These are phyloP conservation scores for Cystobasidiaceae sp. DNA, from an alignment of 1,284 basidiomycete genomes.

Conservation along the genomic window DNA sequence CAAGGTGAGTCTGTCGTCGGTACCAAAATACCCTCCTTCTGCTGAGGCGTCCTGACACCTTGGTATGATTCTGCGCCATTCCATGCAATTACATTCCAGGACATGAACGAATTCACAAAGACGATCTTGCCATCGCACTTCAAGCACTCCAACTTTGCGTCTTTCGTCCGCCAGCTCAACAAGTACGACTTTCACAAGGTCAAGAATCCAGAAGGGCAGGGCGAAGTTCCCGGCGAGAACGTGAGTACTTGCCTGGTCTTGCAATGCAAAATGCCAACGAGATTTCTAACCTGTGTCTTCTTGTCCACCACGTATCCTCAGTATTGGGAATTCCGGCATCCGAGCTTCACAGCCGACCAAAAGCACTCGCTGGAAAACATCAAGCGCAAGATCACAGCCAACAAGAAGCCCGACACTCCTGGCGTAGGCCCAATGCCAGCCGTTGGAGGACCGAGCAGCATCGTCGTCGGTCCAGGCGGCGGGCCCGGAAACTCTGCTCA, in stretches of 20 bases:
- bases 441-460: not conserved
- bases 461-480: not conserved
- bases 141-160: slow-evolving; percentile 88
- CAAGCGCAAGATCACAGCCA: slow-evolving; percentile 68
- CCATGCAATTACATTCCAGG: slow-evolving; percentile 50
- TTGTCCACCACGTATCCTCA: slow-evolving; percentile 49
- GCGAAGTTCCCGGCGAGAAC: slow-evolving; percentile 70
- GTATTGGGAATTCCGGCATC: slow-evolving; percentile 95
- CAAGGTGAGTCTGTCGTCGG: slow-evolving; percentile 57
- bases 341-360: slow-evolving; percentile 82
- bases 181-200: slow-evolving; percentile 99
- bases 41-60: not conserved
- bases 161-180: slow-evolving; percentile 89
- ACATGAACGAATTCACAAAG: slow-evolving; percentile 97
- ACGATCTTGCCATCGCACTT: slow-evolving; percentile 89
- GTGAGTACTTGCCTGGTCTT: too few relatives aligned
- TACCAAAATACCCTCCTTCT: not conserved
- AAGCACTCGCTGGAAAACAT: slow-evolving; percentile 85
- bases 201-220: slow-evolving; percentile 66
- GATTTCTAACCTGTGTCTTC: too few relatives aligned
- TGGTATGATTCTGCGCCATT: not conserved
- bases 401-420: slow-evolving; percentile 56
- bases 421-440: not conserved
- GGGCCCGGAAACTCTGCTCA: slow-evolving; percentile 34
- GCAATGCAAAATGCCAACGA: too few relatives aligned